Evolutionary conservation across 2,329 filamentous ascomycete species (phyloP).

Genomic region (Pseudocercospora vitis): DNA sequence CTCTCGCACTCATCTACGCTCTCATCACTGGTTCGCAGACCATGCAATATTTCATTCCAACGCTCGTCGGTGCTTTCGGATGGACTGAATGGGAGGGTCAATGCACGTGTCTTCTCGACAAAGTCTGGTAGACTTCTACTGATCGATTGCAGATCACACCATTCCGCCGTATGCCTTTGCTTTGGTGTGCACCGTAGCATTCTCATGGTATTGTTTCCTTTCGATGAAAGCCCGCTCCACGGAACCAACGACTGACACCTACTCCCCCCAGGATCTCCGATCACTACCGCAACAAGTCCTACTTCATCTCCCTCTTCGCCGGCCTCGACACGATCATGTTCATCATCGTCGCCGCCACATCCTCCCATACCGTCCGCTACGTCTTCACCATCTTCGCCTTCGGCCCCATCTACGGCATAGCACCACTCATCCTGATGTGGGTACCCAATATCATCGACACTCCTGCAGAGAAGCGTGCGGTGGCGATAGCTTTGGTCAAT

Average conservation of each 20-base stretch:
- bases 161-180: constrained; percentile 15
- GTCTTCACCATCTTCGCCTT: constrained; percentile 15
- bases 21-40: constrained; percentile 54
- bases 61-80: constrained; percentile 61
- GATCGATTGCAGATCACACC: constrained; percentile 7
- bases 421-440: constrained; percentile 34
- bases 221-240: no score
- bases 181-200: constrained; percentile 3
- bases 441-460: constrained; percentile 25
- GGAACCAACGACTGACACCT: no score
- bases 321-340: constrained; percentile 11
- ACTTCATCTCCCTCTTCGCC: constrained; percentile 11
- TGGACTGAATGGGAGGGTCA: constrained; percentile 9
- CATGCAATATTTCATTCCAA: constrained; percentile 67
- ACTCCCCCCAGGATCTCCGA: constrained; percentile 2
- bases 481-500: constrained; percentile 56
- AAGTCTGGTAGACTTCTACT: constrained; percentile 36
- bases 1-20: constrained; percentile 58
- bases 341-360: constrained; percentile 4
- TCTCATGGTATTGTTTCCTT: constrained; percentile 2
- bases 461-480: constrained; percentile 48
- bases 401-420: constrained; percentile 56
- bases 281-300: constrained; percentile 8
- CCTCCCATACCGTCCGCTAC: constrained; percentile 1
- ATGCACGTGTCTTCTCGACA: constrained; percentile 36